phyloP scores from a whole-genome alignment of 2,329 filamentous ascomycete genomes.

The Diaporthe sp. region DNA sequence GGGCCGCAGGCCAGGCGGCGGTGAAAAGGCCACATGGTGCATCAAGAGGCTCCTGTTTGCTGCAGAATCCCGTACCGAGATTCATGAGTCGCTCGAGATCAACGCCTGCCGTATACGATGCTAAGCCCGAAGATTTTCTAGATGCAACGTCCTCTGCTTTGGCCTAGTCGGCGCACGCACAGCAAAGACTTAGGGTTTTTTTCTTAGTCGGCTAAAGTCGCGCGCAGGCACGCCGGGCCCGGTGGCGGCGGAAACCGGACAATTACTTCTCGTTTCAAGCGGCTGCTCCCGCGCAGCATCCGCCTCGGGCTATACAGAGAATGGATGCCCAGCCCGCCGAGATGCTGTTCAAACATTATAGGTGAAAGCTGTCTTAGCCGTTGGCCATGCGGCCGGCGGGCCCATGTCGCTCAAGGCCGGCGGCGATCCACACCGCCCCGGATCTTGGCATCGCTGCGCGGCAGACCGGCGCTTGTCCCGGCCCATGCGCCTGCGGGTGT shows the following conservation, averaged over 20 bases:
- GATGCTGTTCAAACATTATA: background rate
- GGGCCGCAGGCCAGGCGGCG: constrained; percentile 23
- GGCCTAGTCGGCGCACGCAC: background rate
- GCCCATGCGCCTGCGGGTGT: constrained; percentile 1
- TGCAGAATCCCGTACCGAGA: background rate
- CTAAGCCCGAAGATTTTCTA: constrained; percentile 14
- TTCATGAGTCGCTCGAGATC: constrained; percentile 8
- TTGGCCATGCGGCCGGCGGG: constrained; percentile 23
- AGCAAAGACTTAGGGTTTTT: background rate
- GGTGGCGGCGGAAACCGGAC: constrained; percentile 5
- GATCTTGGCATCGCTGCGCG: constrained; percentile 14
- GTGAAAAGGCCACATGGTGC: constrained; percentile 16
- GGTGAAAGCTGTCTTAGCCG: background rate
- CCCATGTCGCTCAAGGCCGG: background rate
- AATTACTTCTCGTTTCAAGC: constrained; percentile 14
- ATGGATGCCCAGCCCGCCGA: constrained; percentile 2
- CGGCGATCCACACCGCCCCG: constrained; percentile 24
- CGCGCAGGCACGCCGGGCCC: background rate
- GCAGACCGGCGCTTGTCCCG: constrained; percentile 21
- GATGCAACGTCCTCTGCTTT: constrained; percentile 14
- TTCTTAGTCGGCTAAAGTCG: background rate
- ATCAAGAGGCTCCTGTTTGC: background rate
- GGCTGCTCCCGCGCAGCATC: constrained; percentile 2
- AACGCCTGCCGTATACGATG: background rate
- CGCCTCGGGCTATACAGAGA: background rate